Evolutionary conservation across 164 flowering plant species (phyloP).

Genomic region (Liquidambar formosana): DNA sequence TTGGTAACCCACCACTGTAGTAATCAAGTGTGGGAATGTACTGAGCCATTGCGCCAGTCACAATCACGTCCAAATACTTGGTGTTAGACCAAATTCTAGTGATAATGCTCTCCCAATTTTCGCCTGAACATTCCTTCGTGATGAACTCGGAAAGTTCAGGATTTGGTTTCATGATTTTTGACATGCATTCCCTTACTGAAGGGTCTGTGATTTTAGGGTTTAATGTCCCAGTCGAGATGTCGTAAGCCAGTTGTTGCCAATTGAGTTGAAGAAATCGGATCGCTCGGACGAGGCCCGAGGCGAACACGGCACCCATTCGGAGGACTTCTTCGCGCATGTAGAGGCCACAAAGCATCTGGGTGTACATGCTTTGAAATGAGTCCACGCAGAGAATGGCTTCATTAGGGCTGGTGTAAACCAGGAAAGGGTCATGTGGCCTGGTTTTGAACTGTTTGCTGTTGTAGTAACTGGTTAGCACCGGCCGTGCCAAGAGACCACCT

Average conservation of each 20-base stretch:
- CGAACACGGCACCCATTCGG: conserved; percentile 78
- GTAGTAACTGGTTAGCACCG: conserved; percentile 83
- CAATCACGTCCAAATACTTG: conserved; percentile 75
- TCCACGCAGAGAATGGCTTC: conserved; percentile 74
- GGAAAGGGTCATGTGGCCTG: conserved; percentile 69
- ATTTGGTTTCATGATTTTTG: conserved; percentile 38
- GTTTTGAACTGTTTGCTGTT: conserved; percentile 66
- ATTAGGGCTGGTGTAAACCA: conserved; percentile 71
- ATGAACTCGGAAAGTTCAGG: conserved; percentile 54
- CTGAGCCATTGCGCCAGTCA: conserved; percentile 88
- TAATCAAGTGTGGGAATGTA: conserved; percentile 72
- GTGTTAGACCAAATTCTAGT: conserved; percentile 78
- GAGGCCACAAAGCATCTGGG: conserved; percentile 84
- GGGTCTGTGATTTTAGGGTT: conserved; percentile 51
- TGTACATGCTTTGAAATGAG: conserved; percentile 84
- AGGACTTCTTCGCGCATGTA: conserved; percentile 51
- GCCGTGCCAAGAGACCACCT: conserved; percentile 72
- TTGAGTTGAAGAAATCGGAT: conserved; percentile 65
- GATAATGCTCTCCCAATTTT: conserved; percentile 67
- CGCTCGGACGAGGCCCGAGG: conserved; percentile 81
- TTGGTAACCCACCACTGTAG: conserved; percentile 64
- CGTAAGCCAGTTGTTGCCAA: conserved; percentile 52
- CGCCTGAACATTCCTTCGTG: conserved; percentile 42
- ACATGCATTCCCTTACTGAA: conserved; percentile 34
- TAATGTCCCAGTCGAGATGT: conserved; percentile 53